These are phyloP conservation scores for Excoecaria cochinchinensis DNA, from an alignment of 345 rosid species.

Conservation along the genomic window DNA sequence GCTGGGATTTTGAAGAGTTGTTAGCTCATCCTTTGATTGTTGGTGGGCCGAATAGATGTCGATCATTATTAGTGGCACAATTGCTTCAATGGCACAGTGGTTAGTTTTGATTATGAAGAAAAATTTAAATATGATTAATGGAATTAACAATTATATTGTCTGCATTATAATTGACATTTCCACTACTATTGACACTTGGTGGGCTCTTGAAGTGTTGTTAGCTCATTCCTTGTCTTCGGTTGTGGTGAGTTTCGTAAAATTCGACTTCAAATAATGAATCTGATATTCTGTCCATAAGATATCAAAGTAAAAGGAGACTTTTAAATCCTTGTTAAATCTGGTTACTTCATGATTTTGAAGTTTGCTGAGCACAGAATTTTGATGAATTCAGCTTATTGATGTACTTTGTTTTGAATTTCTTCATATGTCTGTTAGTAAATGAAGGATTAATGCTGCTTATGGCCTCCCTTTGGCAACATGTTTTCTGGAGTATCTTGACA, in stretches of 20 bases:
- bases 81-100: too few species aligned
- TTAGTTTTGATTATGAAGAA: background rate
- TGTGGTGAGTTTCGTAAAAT: constrained; percentile 54
- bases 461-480: constrained; percentile 66
- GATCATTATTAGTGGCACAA: too few species aligned
- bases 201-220: too few species aligned
- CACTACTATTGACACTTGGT: too few species aligned
- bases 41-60: too few species aligned
- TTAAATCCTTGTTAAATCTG: background rate
- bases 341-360: background rate
- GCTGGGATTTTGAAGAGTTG: too few species aligned
- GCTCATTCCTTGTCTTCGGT: constrained; percentile 79
- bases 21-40: too few species aligned
- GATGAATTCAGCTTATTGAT: constrained; percentile 92
- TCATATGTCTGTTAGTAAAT: constrained; percentile 80
- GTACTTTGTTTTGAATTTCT: constrained; percentile 98
- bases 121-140: background rate
- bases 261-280: background rate
- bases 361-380: background rate
- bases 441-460: constrained; percentile 82
- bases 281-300: background rate
- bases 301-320: background rate
- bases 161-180: background rate
- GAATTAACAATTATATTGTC: background rate
- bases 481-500: constrained; percentile 73